phyloP scores from a whole-genome alignment of 768 basidiomycete species.

The Leucocoprinus birnbaumii region DNA sequence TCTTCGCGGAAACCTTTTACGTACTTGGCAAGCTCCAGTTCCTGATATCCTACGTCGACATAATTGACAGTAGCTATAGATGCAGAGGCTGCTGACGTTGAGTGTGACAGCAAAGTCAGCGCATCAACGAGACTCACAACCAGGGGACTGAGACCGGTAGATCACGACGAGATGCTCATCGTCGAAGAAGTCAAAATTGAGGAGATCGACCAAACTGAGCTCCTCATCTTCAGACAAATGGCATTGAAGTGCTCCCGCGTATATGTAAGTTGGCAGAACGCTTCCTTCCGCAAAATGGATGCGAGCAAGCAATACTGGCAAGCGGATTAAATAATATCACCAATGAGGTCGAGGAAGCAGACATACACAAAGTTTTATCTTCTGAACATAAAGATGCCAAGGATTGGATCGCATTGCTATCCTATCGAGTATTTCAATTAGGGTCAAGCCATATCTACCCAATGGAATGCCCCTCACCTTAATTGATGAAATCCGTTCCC shows the following conservation, averaged over 20 bases:
- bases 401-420: slow-evolving; percentile 47
- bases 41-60: slow-evolving; percentile 56
- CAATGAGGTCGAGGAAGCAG: background rate
- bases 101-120: slow-evolving; percentile 31
- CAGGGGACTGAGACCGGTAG: slow-evolving; percentile 44
- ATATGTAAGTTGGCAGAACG: slow-evolving; percentile 36
- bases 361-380: slow-evolving; percentile 25
- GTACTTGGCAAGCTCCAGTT: slow-evolving; percentile 43
- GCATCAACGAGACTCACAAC: slow-evolving; percentile 41
- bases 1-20: slow-evolving; percentile 61
- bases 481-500: slow-evolving; percentile 53
- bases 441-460: slow-evolving; percentile 11
- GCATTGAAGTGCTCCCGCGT: slow-evolving; percentile 55
- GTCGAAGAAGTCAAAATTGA: slow-evolving; percentile 80
- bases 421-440: slow-evolving; percentile 25
- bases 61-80: slow-evolving; percentile 66
- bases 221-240: slow-evolving; percentile 39
- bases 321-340: slow-evolving; percentile 6
- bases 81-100: slow-evolving; percentile 39
- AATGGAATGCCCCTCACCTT: slow-evolving; percentile 38
- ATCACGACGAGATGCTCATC: slow-evolving; percentile 65
- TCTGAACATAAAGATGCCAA: slow-evolving; percentile 43
- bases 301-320: slow-evolving; percentile 55
- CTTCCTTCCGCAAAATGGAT: slow-evolving; percentile 34
- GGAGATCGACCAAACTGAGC: slow-evolving; percentile 42